Evolutionary conservation across 306 rosid species (phyloP).

Genomic region (Canavalia ensiformis): DNA sequence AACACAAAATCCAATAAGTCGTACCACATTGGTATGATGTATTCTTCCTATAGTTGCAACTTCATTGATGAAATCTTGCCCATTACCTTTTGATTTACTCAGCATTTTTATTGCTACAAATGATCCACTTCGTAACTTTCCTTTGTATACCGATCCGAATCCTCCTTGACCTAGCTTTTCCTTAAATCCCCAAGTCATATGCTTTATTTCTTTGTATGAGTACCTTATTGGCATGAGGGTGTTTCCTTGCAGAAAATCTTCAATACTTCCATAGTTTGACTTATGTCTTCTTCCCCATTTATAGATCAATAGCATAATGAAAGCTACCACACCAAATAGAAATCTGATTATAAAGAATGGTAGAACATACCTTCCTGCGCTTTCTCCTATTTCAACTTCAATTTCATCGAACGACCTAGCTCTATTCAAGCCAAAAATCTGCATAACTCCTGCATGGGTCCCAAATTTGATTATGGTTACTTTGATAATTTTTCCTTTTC

Average conservation of each 20-base stretch:
- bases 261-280: constrained; percentile 34
- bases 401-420: background rate
- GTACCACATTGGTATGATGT: constrained; percentile 31
- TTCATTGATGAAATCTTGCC: constrained; percentile 31
- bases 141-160: constrained; percentile 36
- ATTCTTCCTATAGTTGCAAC: constrained; percentile 37
- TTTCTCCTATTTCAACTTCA: background rate
- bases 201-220: constrained; percentile 40
- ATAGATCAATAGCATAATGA: background rate
- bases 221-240: constrained; percentile 40
- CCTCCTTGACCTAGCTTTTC: constrained; percentile 46
- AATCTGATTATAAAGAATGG: background rate
- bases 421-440: background rate
- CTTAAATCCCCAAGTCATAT: constrained; percentile 24
- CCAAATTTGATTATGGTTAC: background rate
- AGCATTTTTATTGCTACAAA: constrained; percentile 38
- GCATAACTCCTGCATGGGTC: background rate
- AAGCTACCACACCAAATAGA: background rate
- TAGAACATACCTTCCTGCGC: background rate
- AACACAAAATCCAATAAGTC: constrained; percentile 12
- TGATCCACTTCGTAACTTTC: constrained; percentile 37
- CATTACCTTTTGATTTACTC: constrained; percentile 25
- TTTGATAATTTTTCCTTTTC: background rate
- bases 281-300: constrained; percentile 20
- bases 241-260: constrained; percentile 33